Evolutionary conservation across 306 rosid species (phyloP), one percentile per base, ranked within the genome.

Genomic region (Corylus avellana): DNA sequence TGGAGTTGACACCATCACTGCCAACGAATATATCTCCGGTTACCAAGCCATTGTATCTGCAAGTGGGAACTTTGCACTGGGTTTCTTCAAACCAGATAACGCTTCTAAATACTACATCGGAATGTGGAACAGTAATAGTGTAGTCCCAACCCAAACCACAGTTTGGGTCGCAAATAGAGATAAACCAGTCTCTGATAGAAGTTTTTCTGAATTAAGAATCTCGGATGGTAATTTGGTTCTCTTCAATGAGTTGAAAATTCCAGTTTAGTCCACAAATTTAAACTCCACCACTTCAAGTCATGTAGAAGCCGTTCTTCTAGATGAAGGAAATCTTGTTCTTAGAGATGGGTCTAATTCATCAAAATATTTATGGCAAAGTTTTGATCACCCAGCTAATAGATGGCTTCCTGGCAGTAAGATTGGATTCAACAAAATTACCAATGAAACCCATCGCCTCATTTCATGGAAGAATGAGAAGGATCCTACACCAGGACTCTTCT

Each of bases 121-220:
- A 79, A 88, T 87, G 7, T 90, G 92, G 97, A 90, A 92, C 91
- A 84, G 80, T n/a, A 0, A 1, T 0, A 5, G 74, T 64, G 49
- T 73, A 17, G 27, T 86, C 8, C 8, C 77, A 22, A 2, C 0
- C 5, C 48, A 4, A 69, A 87, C 88, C 54, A 3, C 68, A 25
- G 97, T 92, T 59, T 92, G 92, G 97, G 90, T 90, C 7, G 97
- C 94, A 10, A 92, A 92, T 47, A 84, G 94, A 78, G 87, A 89
- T 25, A 13, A 70, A 5, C 91, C 92, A 0, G 76, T 92, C 7
- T 81, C 87, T 7, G 86, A 90, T 46, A 88, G 35, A 74, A 75
- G 78, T 69, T 84, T 84, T 4, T 88, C 89, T 4, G 61, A 22
- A 4, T 81, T 90, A 42, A 81, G 32, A 62, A 79, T 90, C 13